Evolutionary conservation across 2,329 filamentous ascomycete species (phyloP).

Genomic region (Trichothecium roseum): DNA sequence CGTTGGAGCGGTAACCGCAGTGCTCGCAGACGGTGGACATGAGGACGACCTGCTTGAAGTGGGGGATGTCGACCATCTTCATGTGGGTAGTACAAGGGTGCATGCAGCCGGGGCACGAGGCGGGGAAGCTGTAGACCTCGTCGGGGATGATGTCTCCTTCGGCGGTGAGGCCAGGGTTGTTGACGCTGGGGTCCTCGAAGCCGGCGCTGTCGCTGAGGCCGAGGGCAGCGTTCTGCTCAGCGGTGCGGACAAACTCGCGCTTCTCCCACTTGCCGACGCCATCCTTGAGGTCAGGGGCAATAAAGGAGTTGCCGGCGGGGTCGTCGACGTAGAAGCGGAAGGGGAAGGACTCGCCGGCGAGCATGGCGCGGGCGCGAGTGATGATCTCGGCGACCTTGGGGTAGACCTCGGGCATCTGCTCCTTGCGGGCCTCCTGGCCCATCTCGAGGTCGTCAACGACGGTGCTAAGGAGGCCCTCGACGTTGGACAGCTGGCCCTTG

Average conservation of each 20-base stretch:
- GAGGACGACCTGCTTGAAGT: conserved; percentile 94
- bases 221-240: conserved; percentile 77
- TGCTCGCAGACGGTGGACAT: conserved; percentile 89
- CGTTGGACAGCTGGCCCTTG: conserved; percentile 82
- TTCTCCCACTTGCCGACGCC: conserved; percentile 82
- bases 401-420: conserved; percentile 66
- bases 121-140: conserved; percentile 86
- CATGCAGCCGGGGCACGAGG: conserved; percentile 83
- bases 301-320: conserved; percentile 91
- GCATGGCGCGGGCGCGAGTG: conserved; percentile 62
- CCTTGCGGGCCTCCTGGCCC: conserved; percentile 74
- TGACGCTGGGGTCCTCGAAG: conserved; percentile 22
- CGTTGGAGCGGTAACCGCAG: conserved; percentile 91
- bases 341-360: conserved; percentile 67
- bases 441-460: conserved; percentile 72
- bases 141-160: conserved; percentile 83
- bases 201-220: conserved; percentile 55
- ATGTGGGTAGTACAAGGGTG: conserved; percentile 84
- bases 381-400: conserved; percentile 72
- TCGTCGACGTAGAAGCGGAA: conserved; percentile 87
- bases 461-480: conserved; percentile 75
- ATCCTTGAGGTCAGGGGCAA: conserved; percentile 74
- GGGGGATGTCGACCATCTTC: conserved; percentile 97
- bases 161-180: conserved; percentile 36
- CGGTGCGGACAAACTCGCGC: conserved; percentile 70